Conservation (phyloP, 2,329 filamentous ascomycete genomes). For the Xylaria sp. region DNA sequence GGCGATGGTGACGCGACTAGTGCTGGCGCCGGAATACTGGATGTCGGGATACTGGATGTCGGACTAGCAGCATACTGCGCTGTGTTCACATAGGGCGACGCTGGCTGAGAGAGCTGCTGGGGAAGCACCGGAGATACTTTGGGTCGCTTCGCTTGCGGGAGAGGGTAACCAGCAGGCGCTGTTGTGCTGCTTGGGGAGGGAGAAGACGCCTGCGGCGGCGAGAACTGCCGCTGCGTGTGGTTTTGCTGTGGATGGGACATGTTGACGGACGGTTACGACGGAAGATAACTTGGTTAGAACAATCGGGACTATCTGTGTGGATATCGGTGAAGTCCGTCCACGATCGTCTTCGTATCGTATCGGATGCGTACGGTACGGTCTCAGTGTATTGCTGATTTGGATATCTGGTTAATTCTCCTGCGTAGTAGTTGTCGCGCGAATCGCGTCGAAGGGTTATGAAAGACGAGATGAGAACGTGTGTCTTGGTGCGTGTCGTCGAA, state of each 20-base stretch:
- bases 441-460: no score
- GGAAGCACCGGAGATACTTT: constrained; percentile 64
- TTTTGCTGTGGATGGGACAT: constrained; percentile 30
- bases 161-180: constrained; percentile 47
- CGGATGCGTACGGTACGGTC: no score
- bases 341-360: background rate
- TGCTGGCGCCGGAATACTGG: constrained; percentile 34
- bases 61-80: constrained; percentile 37
- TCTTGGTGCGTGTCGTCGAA: no score
- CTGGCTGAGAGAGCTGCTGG: constrained; percentile 59
- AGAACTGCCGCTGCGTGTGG: constrained; percentile 31
- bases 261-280: background rate
- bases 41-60: constrained; percentile 33
- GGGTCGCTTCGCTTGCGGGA: constrained; percentile 68
- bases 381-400: no score
- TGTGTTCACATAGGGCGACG: constrained; percentile 41
- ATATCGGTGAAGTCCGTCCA: background rate
- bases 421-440: no score
- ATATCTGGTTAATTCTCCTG: no score
- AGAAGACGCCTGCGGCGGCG: constrained; percentile 44
- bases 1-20: constrained; percentile 24
- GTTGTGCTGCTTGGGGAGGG: constrained; percentile 56
- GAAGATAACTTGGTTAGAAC: background rate
- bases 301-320: background rate
- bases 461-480: no score